Evolutionary conservation across 2,329 filamentous ascomycete genomes (phyloP).

Genomic region (Fusarium abutilonis): DNA sequence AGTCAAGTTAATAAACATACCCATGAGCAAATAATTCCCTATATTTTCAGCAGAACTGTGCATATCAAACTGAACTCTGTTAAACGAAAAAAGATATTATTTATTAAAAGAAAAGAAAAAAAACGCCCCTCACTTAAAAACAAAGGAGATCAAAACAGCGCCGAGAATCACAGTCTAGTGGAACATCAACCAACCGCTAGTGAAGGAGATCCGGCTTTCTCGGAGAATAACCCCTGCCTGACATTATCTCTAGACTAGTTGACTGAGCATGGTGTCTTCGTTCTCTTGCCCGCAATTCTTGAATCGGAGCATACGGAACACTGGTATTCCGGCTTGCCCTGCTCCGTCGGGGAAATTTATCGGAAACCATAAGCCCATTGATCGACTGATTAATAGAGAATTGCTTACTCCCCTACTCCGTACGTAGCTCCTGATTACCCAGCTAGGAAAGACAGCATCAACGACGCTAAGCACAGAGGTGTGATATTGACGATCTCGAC

Average conservation of each 20-base stretch:
- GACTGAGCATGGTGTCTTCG: constrained; percentile 1
- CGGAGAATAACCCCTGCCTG: constrained; percentile 36
- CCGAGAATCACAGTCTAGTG: constrained; percentile 5
- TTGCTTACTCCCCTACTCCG: neutral
- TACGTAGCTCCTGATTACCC: constrained; percentile 12
- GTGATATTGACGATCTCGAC: neutral
- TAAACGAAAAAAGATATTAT: no score
- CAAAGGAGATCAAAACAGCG: neutral
- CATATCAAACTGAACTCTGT: no score
- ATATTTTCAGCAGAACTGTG: no score
- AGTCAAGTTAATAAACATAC: neutral
- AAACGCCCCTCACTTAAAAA: no score
- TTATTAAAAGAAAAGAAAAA: no score
- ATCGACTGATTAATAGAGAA: constrained; percentile 20
- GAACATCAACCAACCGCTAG: constrained; percentile 7
- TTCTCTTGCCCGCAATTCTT: constrained; percentile 2
- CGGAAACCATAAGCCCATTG: constrained; percentile 20
- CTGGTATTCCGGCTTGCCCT: constrained; percentile 21
- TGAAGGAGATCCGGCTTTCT: constrained; percentile 32
- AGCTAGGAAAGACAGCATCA: constrained; percentile 17
- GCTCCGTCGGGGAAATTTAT: constrained; percentile 5
- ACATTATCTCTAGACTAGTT: neutral
- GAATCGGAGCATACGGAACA: constrained; percentile 31
- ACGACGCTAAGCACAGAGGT: constrained; percentile 5
- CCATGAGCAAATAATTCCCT: no score